A percentile compares a stretch with the other conserved stretches of the same genome.
Conservation (phyloP, 345 rosid species). For the Trapa bicornis region DNA sequence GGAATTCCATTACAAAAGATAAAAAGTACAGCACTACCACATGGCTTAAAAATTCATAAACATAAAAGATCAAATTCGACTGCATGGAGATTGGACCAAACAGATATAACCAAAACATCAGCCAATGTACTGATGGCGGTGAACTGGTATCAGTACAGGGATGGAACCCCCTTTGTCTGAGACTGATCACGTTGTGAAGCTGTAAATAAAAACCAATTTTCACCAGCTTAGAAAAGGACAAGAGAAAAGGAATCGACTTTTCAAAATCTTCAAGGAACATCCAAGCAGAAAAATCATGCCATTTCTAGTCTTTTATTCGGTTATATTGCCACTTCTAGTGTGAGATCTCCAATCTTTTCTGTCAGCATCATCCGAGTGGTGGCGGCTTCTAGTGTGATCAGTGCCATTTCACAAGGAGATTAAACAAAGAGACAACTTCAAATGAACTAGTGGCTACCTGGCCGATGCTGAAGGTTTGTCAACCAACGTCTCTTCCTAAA, state of each 20-base stretch:
- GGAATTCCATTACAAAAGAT: neutral
- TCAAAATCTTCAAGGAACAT: conserved; percentile 25
- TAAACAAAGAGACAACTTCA: too few species aligned
- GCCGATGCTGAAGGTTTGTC: neutral
- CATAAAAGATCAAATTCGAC: neutral
- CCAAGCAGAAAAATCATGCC: neutral
- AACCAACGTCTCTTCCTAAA: neutral
- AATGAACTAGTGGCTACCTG: neutral
- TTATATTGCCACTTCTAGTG: neutral
- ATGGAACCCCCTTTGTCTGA: neutral
- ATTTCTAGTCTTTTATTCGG: neutral
- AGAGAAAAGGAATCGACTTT: conserved; percentile 23
- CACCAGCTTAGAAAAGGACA: conserved; percentile 22
- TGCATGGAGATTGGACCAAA: neutral
- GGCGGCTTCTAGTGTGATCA: neutral
- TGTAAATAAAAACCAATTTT: neutral
- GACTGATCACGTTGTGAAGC: neutral
- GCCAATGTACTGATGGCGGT: neutral
- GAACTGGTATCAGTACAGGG: neutral
- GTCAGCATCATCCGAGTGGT: neutral
- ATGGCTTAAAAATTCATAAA: neutral
- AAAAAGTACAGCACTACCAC: neutral
- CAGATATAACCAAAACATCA: neutral
- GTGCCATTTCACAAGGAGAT: too few species aligned
- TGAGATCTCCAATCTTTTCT: neutral